These are phyloP conservation scores for Trametes polyzona DNA, from an alignment of 1,284 basidiomycete genomes.

Conservation along the genomic window DNA sequence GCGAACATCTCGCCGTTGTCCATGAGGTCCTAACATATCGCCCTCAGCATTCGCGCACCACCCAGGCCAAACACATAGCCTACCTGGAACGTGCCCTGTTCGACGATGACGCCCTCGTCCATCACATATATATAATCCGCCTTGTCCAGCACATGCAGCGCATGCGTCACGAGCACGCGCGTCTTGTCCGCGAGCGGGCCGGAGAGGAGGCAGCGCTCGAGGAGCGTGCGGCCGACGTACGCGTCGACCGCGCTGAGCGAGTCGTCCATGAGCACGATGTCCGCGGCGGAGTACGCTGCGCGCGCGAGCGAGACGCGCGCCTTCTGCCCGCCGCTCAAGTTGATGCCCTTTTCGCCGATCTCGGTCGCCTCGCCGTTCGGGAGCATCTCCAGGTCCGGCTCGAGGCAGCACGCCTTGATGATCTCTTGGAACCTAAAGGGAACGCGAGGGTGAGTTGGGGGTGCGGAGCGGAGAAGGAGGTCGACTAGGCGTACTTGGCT, in stretches of 20 bases:
- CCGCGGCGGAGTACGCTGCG: conserved; percentile 77
- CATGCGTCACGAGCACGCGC: conserved; percentile 79
- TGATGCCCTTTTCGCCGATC: conserved; percentile 86
- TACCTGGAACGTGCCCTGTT: conserved; percentile 65
- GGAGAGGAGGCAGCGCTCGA: conserved; percentile 62
- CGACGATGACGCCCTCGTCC: conserved; percentile 69
- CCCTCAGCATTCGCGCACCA: background rate
- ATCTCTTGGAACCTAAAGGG: conserved; percentile 52
- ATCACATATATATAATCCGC: conserved; percentile 74
- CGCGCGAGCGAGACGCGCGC: conserved; percentile 83
- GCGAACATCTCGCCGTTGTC: conserved; percentile 55
- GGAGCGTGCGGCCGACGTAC: conserved; percentile 62
- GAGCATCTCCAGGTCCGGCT: conserved; percentile 68
- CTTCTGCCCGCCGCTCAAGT: conserved; percentile 57
- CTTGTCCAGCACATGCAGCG: conserved; percentile 71
- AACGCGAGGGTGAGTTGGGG: background rate
- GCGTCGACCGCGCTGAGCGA: conserved; percentile 78
- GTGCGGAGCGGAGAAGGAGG: conserved; percentile 20
- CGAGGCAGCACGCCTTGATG: conserved; percentile 63
- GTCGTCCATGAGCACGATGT: conserved; percentile 77
- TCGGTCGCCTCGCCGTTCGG: conserved; percentile 74
- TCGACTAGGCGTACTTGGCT: conserved; percentile 44
- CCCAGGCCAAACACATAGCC: conserved; percentile 6
- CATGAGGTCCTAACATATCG: conserved; percentile 52
- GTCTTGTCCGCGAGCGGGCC: conserved; percentile 66